These are phyloP conservation scores for Puccinia horiana DNA, from an alignment of 1,284 basidiomycete species.

Conservation along the genomic window DNA sequence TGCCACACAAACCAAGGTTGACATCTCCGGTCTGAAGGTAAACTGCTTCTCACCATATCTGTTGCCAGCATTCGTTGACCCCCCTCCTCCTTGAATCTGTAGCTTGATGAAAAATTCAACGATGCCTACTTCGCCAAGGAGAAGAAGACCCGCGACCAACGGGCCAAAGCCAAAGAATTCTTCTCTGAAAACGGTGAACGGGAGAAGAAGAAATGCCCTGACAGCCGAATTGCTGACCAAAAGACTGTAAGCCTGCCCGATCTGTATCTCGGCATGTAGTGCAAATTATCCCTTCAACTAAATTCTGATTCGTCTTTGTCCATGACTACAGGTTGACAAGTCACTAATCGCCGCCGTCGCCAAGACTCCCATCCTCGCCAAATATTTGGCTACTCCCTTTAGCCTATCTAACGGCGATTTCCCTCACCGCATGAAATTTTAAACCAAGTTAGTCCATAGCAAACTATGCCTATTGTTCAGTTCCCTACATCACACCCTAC, in stretches of 20 bases:
- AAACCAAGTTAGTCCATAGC: conserved; percentile 55
- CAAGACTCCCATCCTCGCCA: conserved; percentile 86
- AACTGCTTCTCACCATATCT: conserved; percentile 55
- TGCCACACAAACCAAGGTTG: conserved; percentile 93
- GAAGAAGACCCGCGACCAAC: conserved; percentile 66
- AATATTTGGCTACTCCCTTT: conserved; percentile 92
- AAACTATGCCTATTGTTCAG: background rate
- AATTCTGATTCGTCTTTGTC: conserved; percentile 21
- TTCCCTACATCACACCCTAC: background rate
- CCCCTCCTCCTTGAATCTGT: background rate
- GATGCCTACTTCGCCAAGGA: conserved; percentile 93
- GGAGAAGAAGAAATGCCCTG: conserved; percentile 85
- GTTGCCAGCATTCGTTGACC: conserved; percentile 28
- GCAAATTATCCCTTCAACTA: background rate
- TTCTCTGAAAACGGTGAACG: conserved; percentile 92
- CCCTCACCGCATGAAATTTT: conserved; percentile 85
- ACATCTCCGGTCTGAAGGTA: conserved; percentile 76
- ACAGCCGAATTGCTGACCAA: conserved; percentile 87
- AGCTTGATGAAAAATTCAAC: conserved; percentile 73
- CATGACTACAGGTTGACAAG: conserved; percentile 68
- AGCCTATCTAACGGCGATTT: conserved; percentile 90
- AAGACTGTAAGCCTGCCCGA: conserved; percentile 63
- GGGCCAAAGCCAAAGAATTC: conserved; percentile 90
- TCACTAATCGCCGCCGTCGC: conserved; percentile 81
- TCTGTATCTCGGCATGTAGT: background rate